These are phyloP conservation scores for Ceratocystis colombiana DNA, from an alignment of 2,329 filamentous ascomycete species.

Conservation along the genomic window DNA sequence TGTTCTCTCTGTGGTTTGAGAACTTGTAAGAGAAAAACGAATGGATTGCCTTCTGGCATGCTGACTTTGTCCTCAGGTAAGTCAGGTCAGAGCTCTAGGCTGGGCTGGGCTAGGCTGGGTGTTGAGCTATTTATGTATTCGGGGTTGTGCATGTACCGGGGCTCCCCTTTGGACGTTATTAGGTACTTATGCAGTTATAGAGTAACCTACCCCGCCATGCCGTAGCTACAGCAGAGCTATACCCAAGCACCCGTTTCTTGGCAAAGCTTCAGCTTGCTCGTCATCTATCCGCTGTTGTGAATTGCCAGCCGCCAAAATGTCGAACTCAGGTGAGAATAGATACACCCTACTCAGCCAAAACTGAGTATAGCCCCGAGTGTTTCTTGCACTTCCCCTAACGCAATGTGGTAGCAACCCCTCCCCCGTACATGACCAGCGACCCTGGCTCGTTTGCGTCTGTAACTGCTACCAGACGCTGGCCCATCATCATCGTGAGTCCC, in stretches of 20 bases:
- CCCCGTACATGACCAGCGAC: constrained; percentile 69
- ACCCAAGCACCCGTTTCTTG: neutral
- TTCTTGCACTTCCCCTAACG: neutral
- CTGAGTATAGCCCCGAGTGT: neutral
- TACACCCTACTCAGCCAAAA: neutral
- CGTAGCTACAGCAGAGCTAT: neutral
- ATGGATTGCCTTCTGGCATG: neutral
- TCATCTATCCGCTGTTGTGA: neutral
- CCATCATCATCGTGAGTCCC: constrained; percentile 67
- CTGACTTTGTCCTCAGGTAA: neutral
- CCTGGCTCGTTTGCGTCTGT: constrained; percentile 75
- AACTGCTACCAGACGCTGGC: constrained; percentile 83
- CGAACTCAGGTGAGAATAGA: constrained; percentile 2
- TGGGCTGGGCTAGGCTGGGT: neutral
- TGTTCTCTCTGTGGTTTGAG: constrained; percentile 3
- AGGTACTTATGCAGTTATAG: neutral
- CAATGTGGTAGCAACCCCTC: constrained; percentile 37
- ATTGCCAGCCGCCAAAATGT: neutral
- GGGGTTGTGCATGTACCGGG: neutral
- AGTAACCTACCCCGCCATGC: constrained; percentile 7
- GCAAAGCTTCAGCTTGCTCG: neutral
- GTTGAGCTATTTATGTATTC: neutral
- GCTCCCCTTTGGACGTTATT: neutral
- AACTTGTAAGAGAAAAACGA: neutral
- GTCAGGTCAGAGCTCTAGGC: neutral